Evolutionary conservation across 345 rosid genomes (phyloP), one percentile per base, ranked within the genome.

Genomic region (Conringia planisiliqua): DNA sequence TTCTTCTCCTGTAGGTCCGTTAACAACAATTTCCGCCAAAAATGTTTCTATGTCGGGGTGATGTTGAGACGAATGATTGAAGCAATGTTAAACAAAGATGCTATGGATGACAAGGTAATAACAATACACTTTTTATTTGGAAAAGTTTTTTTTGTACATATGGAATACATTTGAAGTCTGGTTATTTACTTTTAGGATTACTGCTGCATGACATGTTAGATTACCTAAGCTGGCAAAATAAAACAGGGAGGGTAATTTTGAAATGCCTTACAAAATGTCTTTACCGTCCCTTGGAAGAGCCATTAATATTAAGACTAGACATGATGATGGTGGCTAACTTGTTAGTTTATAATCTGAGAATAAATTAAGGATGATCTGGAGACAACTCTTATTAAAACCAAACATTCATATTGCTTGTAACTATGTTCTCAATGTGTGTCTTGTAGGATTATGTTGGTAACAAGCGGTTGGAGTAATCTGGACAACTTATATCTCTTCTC

Each of bases 61-160:
- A 94, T 94, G 98, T 71, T 94, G 77, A 86, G 98, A 78, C 86
- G 97, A 72, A 87, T 94, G 87, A 79, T 94, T 88, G 98, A 94
- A 75, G 97, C 97, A 72, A 81, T 91, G 77, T 76, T 91, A 66
- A 94, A 91, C 76, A 94, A 94, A 81, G 98, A 94, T 85, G 89
- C 98, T 0, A 83, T 94, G 91, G 97, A 94, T 91, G 98, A 94
- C 85, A 94, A 91, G 96, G 98, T 91, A 82, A 63, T 32, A 50
- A 42, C 50, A 54, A 48, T 52, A 35, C 27, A 18, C 46, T 68
- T 55, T n/a, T 39, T 78, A 39, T 64, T 47, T 40, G 54, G 22
- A 62, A 17, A n/a, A 3, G 1, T 6, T 12, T 5, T 16, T 68
- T 72, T 29, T 50, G 57, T 52, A 20, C 36, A 7, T 72, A 4